Evolutionary conservation across 345 rosid genomes (phyloP), one percentile per base, ranked within the genome.

Genomic region (Bruguiera parviflora): DNA sequence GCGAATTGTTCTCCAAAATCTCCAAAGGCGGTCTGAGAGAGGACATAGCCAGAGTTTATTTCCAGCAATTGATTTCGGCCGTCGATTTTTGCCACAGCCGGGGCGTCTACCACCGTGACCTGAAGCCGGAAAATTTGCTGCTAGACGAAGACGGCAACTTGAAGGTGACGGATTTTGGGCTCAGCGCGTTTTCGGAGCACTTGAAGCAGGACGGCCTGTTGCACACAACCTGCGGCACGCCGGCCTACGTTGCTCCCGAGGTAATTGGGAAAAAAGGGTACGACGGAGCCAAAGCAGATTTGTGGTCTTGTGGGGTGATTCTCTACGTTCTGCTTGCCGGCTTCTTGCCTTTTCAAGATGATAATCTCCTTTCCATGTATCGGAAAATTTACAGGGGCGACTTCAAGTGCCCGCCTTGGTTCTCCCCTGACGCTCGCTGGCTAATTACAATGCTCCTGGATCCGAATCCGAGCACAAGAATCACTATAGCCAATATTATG

Each of bases 231-330:
- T 94, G 98, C 39, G 98, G 98, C 7, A 94, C 98, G 0, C 97
- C 98, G 39, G 96, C 97, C 0, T 94, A 91, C 21, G 98, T 94
- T 6, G 90, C 98, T 3, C 98, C 98, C 1, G 98, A 94, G 71
- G 96, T 94, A 5, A 94, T 91, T 6, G 81, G 89, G n/a, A 87
- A 85, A 33, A 88, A 91, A 60, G 98, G 98, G 0, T 94, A 94
- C 66, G 96, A 94, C 53, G 98, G 98, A 0, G 87, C 98, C 0
- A 94, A 85, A 63, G 94, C 98, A 2, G 98, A 94, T 75, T 71
- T 91, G 5, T 94, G 98, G 98, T 94, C 98, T 3, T 94, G 98
- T 53, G 98, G 98, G 6, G 98, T 94, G 6, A 89, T 94, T 33
- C 84, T 94, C 4, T 94, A 81, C 20, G 98, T 89, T 56, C 89